phyloP scores from a whole-genome alignment of 139 green algal species.

The Chlamydomonas schloesseri region DNA sequence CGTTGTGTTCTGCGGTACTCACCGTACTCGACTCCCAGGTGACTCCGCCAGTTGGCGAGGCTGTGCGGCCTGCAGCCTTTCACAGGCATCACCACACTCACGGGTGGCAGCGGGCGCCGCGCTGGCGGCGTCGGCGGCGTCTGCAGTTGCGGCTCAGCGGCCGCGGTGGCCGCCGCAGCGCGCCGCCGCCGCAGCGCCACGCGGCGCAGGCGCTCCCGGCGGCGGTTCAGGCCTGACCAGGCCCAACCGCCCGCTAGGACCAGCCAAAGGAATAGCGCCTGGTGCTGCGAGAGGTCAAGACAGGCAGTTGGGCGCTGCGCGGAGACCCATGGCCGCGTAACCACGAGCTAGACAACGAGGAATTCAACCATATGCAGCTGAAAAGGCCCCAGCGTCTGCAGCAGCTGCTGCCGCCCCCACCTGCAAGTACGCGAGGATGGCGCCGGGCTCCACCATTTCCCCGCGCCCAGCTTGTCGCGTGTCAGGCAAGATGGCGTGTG shows the following conservation, averaged over 20 bases:
- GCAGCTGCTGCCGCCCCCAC: too few relatives aligned
- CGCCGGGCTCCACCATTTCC: too few relatives aligned
- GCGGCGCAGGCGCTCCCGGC: slow-evolving; percentile 18
- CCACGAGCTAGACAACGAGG: too few relatives aligned
- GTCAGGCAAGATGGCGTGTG: too few relatives aligned
- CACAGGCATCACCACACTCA: slow-evolving; percentile 80
- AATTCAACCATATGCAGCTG: too few relatives aligned
- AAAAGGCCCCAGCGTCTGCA: too few relatives aligned
- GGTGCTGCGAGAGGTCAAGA: slow-evolving; percentile 1
- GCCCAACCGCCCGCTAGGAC: slow-evolving; percentile 27
- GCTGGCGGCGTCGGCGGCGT: too few relatives aligned
- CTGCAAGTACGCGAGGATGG: background rate
- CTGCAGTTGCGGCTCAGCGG: background rate
- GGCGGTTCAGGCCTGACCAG: slow-evolving; percentile 2
- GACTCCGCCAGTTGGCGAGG: slow-evolving; percentile 72
- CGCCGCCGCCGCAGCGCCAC: background rate
- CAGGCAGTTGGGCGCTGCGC: too few relatives aligned
- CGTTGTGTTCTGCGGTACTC: too few relatives aligned
- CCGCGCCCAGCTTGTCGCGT: too few relatives aligned
- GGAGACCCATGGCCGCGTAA: too few relatives aligned
- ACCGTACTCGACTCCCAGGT: slow-evolving; percentile 73
- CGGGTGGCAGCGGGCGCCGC: slow-evolving; percentile 42
- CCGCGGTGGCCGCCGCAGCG: background rate
- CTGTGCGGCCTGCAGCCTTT: slow-evolving; percentile 76
- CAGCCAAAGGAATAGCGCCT: slow-evolving; percentile 29